These are phyloP conservation scores for Aspergillus intermedius DNA, from an alignment of 2,329 filamentous ascomycete genomes.

Conservation along the genomic window DNA sequence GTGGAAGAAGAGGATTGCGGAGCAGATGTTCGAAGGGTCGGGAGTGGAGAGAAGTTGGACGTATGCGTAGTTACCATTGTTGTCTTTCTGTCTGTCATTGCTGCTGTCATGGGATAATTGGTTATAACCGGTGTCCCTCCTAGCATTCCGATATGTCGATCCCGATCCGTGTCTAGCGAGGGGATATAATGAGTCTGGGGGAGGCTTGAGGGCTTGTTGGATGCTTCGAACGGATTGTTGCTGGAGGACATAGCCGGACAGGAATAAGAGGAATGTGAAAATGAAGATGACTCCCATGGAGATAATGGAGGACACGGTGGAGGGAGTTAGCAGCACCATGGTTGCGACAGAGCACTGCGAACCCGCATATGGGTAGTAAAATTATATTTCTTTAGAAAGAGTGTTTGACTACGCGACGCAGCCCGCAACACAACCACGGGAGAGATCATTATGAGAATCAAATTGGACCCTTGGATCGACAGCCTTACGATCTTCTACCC, in stretches of 20 bases:
- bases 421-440: not conserved
- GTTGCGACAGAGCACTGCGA: constrained; percentile 2
- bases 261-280: constrained; percentile 76
- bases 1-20: constrained; percentile 40
- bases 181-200: constrained; percentile 8
- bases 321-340: constrained; percentile 43
- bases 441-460: not conserved
- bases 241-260: constrained; percentile 81
- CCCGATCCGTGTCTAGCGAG: constrained; percentile 9
- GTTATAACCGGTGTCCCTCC: constrained; percentile 12
- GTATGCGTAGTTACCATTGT: constrained; percentile 33
- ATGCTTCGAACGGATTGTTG: constrained; percentile 76
- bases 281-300: constrained; percentile 54
- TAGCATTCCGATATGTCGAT: constrained; percentile 17
- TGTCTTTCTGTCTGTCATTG: not conserved
- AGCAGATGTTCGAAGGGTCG: constrained; percentile 40
- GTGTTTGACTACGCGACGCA: not conserved
- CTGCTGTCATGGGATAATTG: constrained; percentile 3
- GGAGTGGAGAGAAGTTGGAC: constrained; percentile 39
- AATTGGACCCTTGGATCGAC: not conserved
- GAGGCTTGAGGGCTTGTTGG: constrained; percentile 59
- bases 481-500: not conserved
- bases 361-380: not conserved
- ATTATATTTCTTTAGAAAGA: not conserved
- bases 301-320: constrained; percentile 38